phyloP scores from a whole-genome alignment of 1,284 basidiomycete genomes.

The Microbotryum scabiosae region DNA sequence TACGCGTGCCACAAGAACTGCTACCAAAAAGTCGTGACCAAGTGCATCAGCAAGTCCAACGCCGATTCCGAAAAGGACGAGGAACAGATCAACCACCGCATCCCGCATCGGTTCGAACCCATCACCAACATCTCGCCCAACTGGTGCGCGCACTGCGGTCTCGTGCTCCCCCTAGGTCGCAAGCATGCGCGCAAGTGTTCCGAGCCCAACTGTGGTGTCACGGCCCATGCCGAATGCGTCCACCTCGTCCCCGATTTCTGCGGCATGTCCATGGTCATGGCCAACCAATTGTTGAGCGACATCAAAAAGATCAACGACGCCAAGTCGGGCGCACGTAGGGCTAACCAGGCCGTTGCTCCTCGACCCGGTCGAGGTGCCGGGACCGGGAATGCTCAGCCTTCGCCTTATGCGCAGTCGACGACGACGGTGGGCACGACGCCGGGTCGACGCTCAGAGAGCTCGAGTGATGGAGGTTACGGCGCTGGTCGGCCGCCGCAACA shows the following conservation, averaged over 20 bases:
- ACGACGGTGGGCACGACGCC: slow-evolving; percentile 14
- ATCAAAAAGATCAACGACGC: slow-evolving; percentile 59
- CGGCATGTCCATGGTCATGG: slow-evolving; percentile 99
- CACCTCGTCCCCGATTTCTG: slow-evolving; percentile 99
- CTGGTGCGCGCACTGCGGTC: slow-evolving; percentile 99
- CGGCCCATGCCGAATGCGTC: slow-evolving; percentile 94
- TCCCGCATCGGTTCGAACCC: slow-evolving; percentile 95
- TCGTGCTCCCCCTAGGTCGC: slow-evolving; percentile 91
- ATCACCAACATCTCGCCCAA: slow-evolving; percentile 96
- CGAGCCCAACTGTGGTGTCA: slow-evolving; percentile 76
- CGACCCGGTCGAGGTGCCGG: neutral
- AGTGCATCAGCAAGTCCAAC: slow-evolving; percentile 96
- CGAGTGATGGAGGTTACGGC: slow-evolving; percentile 10
- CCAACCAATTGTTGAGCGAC: slow-evolving; percentile 83
- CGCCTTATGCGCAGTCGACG: slow-evolving; percentile 24
- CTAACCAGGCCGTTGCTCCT: slow-evolving; percentile 25
- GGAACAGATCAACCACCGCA: slow-evolving; percentile 98
- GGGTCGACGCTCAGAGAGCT: slow-evolving; percentile 4
- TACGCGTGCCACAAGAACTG: slow-evolving; percentile 99
- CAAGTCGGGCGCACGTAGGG: slow-evolving; percentile 8
- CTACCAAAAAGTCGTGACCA: slow-evolving; percentile 97
- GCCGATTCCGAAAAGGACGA: slow-evolving; percentile 83
- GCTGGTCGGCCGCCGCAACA: neutral
- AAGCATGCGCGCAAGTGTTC: slow-evolving; percentile 94
- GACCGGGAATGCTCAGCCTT: neutral